A percentile compares a stretch with the other conserved stretches of the same genome.
Conservation (phyloP, 768 basidiomycete genomes). For the Lactarius indigo region DNA sequence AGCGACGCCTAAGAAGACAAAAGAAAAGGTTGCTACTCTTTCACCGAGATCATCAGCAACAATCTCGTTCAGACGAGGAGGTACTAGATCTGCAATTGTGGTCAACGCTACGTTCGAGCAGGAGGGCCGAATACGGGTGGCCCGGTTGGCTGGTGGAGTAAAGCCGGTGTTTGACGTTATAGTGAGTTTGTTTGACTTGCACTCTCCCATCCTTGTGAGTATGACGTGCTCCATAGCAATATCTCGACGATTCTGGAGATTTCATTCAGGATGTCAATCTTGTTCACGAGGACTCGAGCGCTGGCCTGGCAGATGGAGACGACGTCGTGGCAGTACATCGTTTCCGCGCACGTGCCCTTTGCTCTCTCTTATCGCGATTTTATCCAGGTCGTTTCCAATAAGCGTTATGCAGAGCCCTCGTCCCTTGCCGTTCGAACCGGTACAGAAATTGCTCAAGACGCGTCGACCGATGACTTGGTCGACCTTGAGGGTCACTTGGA, state of each 20-base stretch:
- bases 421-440: constrained; percentile 66
- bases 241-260: constrained; percentile 49
- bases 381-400: constrained; percentile 44
- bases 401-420: constrained; percentile 66
- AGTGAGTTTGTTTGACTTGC: constrained; percentile 39
- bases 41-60: constrained; percentile 49
- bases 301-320: constrained; percentile 28
- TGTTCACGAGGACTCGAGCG: constrained; percentile 35
- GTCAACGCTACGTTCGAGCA: constrained; percentile 47
- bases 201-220: background rate
- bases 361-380: background rate
- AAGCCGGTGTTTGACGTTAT: constrained; percentile 57
- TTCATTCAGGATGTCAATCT: constrained; percentile 51
- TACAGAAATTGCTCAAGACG: constrained; percentile 56
- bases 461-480: constrained; percentile 46
- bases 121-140: constrained; percentile 47
- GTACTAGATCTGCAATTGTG: constrained; percentile 36
- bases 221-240: constrained; percentile 40
- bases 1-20: constrained; percentile 38
- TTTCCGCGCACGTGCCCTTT: background rate
- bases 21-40: constrained; percentile 48
- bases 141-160: constrained; percentile 51
- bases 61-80: constrained; percentile 38
- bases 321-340: constrained; percentile 13
- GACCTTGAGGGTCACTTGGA: constrained; percentile 70